Evolutionary conservation across 2,329 filamentous ascomycete species (phyloP).

Genomic region (Colletotrichum kahawae): DNA sequence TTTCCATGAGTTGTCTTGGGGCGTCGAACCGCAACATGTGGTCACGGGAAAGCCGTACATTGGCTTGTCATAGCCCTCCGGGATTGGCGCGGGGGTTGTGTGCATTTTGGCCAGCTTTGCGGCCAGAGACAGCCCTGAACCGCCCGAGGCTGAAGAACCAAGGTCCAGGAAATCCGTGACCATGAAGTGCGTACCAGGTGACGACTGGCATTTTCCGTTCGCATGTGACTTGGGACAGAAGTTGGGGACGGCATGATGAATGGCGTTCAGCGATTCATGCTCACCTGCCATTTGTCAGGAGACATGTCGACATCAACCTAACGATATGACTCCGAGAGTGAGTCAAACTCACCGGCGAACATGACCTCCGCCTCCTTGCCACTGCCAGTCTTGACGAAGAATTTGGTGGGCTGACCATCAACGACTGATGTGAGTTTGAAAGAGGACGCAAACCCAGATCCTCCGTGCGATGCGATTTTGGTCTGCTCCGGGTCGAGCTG

Average conservation of each 20-base stretch:
- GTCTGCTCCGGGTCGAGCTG: conserved; percentile 59
- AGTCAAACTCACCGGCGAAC: conserved; percentile 63
- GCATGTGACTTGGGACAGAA: conserved; percentile 80
- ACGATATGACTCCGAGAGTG: not conserved
- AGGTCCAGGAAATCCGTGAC: conserved; percentile 84
- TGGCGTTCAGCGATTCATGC: conserved; percentile 82
- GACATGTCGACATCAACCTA: not conserved
- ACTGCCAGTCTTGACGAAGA: conserved; percentile 75
- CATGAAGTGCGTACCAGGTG: conserved; percentile 59
- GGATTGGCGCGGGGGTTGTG: conserved; percentile 72
- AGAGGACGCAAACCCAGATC: conserved; percentile 72
- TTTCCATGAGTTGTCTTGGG: conserved; percentile 78
- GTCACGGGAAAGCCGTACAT: conserved; percentile 84
- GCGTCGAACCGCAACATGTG: conserved; percentile 86
- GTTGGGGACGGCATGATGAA: conserved; percentile 72
- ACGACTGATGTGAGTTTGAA: conserved; percentile 57
- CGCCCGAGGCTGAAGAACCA: conserved; percentile 41
- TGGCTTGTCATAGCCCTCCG: conserved; percentile 60
- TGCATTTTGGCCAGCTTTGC: conserved; percentile 81
- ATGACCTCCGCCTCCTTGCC: conserved; percentile 67
- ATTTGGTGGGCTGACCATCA: conserved; percentile 57
- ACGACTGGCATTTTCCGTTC: conserved; percentile 65
- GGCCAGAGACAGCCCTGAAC: conserved; percentile 66
- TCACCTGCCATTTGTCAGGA: conserved; percentile 64
- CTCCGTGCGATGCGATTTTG: conserved; percentile 64